A percentile compares a stretch with the other conserved stretches of the same genome.
These are phyloP conservation scores for Sugiyamaella smithiae DNA, from an alignment of 805 yeast species.

Conservation along the genomic window DNA sequence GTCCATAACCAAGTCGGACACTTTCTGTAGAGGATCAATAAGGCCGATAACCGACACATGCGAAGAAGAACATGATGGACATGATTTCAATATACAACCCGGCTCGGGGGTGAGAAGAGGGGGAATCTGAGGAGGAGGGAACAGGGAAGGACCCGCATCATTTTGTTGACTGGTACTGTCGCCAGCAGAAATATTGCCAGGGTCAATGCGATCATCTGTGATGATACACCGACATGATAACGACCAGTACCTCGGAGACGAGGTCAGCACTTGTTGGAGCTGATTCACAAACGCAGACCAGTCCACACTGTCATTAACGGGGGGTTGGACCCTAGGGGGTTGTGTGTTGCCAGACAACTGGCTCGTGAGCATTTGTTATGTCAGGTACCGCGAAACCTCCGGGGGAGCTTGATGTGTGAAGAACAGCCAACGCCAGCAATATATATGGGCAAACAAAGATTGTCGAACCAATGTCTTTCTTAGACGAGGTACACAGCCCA, in stretches of 20 bases:
- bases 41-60: slow-evolving; percentile 43
- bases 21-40: background rate
- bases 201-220: background rate
- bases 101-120: slow-evolving; percentile 22
- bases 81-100: slow-evolving; percentile 51
- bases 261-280: background rate
- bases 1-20: background rate
- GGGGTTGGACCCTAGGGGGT: background rate
- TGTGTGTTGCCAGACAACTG: background rate
- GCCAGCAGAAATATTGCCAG: background rate
- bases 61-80: slow-evolving; percentile 64
- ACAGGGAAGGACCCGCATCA: background rate
- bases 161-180: background rate
- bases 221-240: background rate
- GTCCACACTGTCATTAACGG: background rate
- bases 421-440: no score
- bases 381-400: no score
- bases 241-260: background rate
- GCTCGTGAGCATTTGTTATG: background rate
- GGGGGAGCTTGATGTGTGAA: no score
- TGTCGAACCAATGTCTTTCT: no score
- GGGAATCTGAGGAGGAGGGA: background rate
- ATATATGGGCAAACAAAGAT: no score
- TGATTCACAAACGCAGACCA: background rate
- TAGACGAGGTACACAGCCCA: no score